These are phyloP conservation scores for Fusarium penzigii DNA, from an alignment of 2,329 filamentous ascomycete species.

Conservation along the genomic window DNA sequence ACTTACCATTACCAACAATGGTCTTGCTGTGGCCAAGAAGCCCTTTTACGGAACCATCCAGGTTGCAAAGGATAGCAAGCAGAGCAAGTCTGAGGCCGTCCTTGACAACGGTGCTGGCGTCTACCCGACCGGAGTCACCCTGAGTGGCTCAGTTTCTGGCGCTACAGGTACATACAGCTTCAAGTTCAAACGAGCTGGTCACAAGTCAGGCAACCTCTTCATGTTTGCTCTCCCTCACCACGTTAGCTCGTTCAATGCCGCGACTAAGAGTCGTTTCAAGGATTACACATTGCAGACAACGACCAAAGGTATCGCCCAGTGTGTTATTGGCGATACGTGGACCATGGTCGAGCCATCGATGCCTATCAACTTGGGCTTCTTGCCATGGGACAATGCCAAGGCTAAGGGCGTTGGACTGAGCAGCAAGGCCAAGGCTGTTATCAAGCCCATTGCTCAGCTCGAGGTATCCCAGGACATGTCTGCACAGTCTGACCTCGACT, in stretches of 20 bases:
- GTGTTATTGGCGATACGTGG: slow-evolving; percentile 72
- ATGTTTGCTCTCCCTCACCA: slow-evolving; percentile 94
- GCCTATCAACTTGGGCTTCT: slow-evolving; percentile 73
- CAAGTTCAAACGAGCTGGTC: slow-evolving; percentile 70
- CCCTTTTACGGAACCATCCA: slow-evolving; percentile 81
- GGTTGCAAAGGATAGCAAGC: slow-evolving; percentile 72
- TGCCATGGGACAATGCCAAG: slow-evolving; percentile 68
- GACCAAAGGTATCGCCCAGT: slow-evolving; percentile 79
- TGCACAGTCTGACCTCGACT: slow-evolving; percentile 73
- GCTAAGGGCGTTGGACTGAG: slow-evolving; percentile 50
- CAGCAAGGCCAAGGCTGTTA: slow-evolving; percentile 55
- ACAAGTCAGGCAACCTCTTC: slow-evolving; percentile 60
- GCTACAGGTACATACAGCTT: slow-evolving; percentile 71
- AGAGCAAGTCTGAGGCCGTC: slow-evolving; percentile 57
- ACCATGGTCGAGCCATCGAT: slow-evolving; percentile 75
- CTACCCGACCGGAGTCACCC: slow-evolving; percentile 64
- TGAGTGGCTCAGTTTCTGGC: slow-evolving; percentile 64
- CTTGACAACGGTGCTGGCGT: slow-evolving; percentile 77
- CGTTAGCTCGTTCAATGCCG: slow-evolving; percentile 67
- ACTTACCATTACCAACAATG: slow-evolving; percentile 68
- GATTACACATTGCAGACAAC: slow-evolving; percentile 72
- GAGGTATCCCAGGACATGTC: slow-evolving; percentile 78
- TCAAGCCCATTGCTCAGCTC: slow-evolving; percentile 62
- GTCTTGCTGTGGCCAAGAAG: slow-evolving; percentile 62
- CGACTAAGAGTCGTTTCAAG: slow-evolving; percentile 50